Evolutionary conservation across 225 moss, liverwort and hornwort genomes (phyloP), one percentile per base, ranked within the genome.

Genomic region (Takakia lepidozioides): DNA sequence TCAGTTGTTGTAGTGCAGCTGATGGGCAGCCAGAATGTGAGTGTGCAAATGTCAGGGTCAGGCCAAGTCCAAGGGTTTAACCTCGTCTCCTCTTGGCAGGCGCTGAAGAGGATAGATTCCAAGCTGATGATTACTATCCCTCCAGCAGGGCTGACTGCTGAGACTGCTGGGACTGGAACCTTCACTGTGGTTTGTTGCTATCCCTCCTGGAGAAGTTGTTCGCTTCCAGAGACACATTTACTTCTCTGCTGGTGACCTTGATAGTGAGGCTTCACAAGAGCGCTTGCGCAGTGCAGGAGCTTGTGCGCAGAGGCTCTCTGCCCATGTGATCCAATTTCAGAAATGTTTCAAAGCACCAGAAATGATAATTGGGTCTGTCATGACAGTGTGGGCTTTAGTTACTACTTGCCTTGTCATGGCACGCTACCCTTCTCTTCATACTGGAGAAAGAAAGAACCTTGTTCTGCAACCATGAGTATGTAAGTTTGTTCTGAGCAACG

Each of bases 41-140:
- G n/a, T n/a, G n/a, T n/a, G n/a, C n/a, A n/a, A n/a, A n/a, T 23
- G 8, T 8, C 2, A 1, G 43, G 43, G 11, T 6, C 9, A 23
- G 10, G 19, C 1, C 43, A 20, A 20, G 17, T 16, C 5, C 43
- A 8, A 9, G 43, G 1, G 43, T 9, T 10, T 8, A 27, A 18
- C n/a, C 14, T 35, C 19, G 35, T 19, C 16, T 14, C 37, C 17
- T 5, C 19, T 28, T 19, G 20, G 62, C 72, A 86, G 86, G 38
- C 71, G 13, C 30, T 98, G 29, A 70, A 42, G 51, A 75, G 62
- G 60, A 71, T 60, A n/a, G 47, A 19, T 24, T 48, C 62, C 22
- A 68, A 58, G 68, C 60, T 98, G 67, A 72, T 75, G 58, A 69
- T 98, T 45, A 38, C 46, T 20, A 79, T 98, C 59, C 95, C 95